phyloP scores from a whole-genome alignment of 108 stramenopile species.

The Cyclotella baltica region DNA sequence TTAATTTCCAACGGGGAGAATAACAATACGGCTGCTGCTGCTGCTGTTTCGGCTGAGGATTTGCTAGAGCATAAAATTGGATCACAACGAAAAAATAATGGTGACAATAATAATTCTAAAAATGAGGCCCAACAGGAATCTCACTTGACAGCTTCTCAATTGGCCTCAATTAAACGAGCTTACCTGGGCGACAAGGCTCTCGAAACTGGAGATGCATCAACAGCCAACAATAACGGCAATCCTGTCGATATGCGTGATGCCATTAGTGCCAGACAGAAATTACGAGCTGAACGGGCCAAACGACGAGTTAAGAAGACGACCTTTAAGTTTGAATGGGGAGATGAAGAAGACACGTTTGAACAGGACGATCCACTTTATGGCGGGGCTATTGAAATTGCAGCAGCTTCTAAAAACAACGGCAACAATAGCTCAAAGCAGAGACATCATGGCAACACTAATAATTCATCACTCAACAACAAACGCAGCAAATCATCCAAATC shows the following conservation, averaged over 20 bases:
- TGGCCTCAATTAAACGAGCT: conserved; percentile 59
- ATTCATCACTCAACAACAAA: conserved; percentile 15
- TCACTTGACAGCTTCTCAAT: conserved; percentile 50
- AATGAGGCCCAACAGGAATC: conserved; percentile 27
- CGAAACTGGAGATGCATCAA: conserved; percentile 22
- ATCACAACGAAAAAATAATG: conserved; percentile 12
- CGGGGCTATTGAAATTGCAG: neutral
- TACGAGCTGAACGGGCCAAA: conserved; percentile 40
- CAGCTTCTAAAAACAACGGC: neutral
- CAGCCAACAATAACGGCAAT: conserved; percentile 28
- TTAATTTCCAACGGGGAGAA: neutral
- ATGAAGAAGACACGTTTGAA: conserved; percentile 89
- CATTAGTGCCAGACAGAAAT: conserved; percentile 24
- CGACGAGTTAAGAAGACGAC: conserved; percentile 68
- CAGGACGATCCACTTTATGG: conserved; percentile 87
- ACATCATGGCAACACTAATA: neutral
- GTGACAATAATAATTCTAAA: neutral
- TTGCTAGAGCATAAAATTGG: conserved; percentile 17
- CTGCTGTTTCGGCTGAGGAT: conserved; percentile 4
- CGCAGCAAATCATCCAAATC: too few species aligned
- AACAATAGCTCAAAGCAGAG: neutral
- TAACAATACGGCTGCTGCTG: neutral
- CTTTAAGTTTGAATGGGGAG: conserved; percentile 97
- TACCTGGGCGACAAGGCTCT: conserved; percentile 73
- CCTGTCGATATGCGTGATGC: neutral